Conservation (phyloP, 192 early-diverging fungal genomes). For the Podila epigama region DNA sequence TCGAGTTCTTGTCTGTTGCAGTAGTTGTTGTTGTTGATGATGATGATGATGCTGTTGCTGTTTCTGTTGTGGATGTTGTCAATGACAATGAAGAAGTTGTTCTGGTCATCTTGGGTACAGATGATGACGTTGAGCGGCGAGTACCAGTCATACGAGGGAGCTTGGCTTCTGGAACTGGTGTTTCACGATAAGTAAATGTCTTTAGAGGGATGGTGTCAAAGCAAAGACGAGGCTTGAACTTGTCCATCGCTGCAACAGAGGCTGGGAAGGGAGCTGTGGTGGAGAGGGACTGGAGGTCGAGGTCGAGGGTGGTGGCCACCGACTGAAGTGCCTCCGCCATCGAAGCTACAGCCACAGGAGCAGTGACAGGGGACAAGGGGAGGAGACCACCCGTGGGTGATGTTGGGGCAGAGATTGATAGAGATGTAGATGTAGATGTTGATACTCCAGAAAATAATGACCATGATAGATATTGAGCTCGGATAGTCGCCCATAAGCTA, state of each 20-base stretch:
- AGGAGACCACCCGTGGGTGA: slow-evolving; percentile 6
- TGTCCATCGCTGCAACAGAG: slow-evolving; percentile 30
- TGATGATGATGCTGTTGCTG: too few relatives aligned
- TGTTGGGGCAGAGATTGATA: not conserved
- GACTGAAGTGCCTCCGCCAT: slow-evolving; percentile 14
- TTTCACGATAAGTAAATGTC: slow-evolving; percentile 41
- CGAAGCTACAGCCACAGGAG: slow-evolving; percentile 20
- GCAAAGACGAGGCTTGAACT: slow-evolving; percentile 32
- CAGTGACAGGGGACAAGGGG: slow-evolving; percentile 18
- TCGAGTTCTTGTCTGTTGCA: too few relatives aligned
- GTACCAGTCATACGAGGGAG: not conserved
- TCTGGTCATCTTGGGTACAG: not conserved
- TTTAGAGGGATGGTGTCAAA: slow-evolving; percentile 32
- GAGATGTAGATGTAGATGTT: too few relatives aligned
- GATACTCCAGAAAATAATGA: too few relatives aligned
- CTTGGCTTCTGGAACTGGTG: slow-evolving; percentile 18
- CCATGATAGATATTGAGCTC: slow-evolving; percentile 15
- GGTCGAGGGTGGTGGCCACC: not conserved
- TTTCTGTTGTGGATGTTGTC: not conserved
- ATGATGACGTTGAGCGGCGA: not conserved
- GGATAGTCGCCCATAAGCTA: slow-evolving; percentile 24
- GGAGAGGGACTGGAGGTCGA: not conserved
- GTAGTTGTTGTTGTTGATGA: too few relatives aligned
- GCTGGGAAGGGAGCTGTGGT: slow-evolving; percentile 11
- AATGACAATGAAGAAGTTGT: not conserved